Evolutionary conservation across 2,329 filamentous ascomycete genomes (phyloP), one percentile per base, ranked within the genome.

Genomic region (Epicoccum nigrum): DNA sequence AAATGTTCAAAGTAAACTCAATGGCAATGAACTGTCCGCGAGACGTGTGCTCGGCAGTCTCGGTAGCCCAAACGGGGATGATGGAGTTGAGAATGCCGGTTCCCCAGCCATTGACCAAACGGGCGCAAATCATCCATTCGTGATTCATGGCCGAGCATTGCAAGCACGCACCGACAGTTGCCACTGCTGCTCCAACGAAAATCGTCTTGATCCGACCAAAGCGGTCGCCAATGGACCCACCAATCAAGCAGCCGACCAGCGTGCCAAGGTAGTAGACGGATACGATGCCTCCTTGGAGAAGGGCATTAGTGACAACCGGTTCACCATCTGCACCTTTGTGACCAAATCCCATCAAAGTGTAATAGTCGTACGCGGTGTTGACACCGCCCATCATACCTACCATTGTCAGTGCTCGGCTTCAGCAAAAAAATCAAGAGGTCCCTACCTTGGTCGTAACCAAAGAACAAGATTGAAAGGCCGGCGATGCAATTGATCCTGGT

Each of bases 1-100:
- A 84, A 54, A 89, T 89, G 64, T 90, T 90, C 7, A 89, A 71
- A 0, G 86, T 89, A 56, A 90, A 90, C 62, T 90, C 87, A 45
- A 88, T 85, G 8, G 86, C 84, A 49, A 90, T 83, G 56, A 88
- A 88, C 39, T 85, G 80, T 5, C 88, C 88, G 32, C 88, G 81
- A 2, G 83, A 85, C 0, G 81, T 88, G 62, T 89, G 84, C 31
- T 86, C 82, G 0, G 85, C 83, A 0, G 84, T 87, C 69, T 89
- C 87, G 0, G 86, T 87, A 1, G 86, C 85, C 85, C 85, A 89
- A 3, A 88, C 86, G 0, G 87, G 87, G 0, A 86, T 82, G 55
- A 89, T 88, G 7, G 85, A 83, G 62, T 88, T 90, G 28, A 89
- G 68, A 42, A 89, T 83, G 19, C 87, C 87, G 2, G 86, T 89